A percentile compares a stretch with the other conserved stretches of the same genome.
Conservation (phyloP, 352 stramenopile species). For the Globisporangium parvum region DNA sequence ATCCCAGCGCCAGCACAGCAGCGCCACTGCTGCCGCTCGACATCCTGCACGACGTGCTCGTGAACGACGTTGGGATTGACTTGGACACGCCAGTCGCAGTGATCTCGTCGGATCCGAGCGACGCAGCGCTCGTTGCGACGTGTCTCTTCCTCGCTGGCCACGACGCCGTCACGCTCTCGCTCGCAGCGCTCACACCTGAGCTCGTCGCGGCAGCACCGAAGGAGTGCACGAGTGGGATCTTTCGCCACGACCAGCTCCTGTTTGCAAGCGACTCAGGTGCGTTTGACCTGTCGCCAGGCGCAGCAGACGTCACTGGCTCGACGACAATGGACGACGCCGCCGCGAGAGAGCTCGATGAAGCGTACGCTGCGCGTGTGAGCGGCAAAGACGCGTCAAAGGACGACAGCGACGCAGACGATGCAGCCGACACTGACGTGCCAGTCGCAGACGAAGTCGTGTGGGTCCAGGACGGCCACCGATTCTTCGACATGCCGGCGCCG, state of each 20-base stretch:
- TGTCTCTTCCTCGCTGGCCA: conserved; percentile 36
- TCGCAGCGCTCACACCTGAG: conserved; percentile 29
- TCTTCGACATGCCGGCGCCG: conserved; percentile 78
- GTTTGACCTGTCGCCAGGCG: conserved; percentile 56
- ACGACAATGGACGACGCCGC: conserved; percentile 1
- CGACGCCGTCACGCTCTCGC: conserved; percentile 28
- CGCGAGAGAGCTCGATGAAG: conserved; percentile 28
- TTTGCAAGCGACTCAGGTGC: conserved; percentile 34
- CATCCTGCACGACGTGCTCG: conserved; percentile 32
- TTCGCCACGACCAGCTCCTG: conserved; percentile 31
- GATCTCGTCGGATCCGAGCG: conserved; percentile 29
- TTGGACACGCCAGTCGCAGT: conserved; percentile 34
- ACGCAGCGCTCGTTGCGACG: conserved; percentile 63
- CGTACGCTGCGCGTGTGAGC: conserved; percentile 40
- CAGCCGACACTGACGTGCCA: conserved; percentile 8
- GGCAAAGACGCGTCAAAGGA: conserved; percentile 21
- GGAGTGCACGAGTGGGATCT: conserved; percentile 38
- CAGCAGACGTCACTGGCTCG: conserved; percentile 2
- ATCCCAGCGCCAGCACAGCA: conserved; percentile 5
- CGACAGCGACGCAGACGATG: not conserved
- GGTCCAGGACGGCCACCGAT: conserved; percentile 44
- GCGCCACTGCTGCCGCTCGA: conserved; percentile 31
- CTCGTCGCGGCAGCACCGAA: conserved; percentile 31
- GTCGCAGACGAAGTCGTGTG: conserved; percentile 40
- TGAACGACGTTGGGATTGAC: conserved; percentile 30